phyloP scores from a whole-genome alignment of 1,284 basidiomycete genomes.

The Pholiota adiposa region DNA sequence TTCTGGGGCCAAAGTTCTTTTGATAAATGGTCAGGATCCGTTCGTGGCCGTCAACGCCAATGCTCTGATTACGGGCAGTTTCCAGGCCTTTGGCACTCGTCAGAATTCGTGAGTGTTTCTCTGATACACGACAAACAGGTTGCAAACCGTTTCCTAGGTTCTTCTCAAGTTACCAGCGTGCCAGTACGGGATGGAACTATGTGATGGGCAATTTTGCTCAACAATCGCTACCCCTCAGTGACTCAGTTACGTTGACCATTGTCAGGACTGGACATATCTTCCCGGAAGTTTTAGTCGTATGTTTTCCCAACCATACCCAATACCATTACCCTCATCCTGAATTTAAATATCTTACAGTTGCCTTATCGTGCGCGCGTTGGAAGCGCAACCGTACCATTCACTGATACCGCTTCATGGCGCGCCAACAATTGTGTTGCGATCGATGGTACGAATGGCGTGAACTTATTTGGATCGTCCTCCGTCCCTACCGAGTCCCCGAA shows the following conservation, averaged over 20 bases:
- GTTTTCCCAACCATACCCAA: constrained; percentile 15
- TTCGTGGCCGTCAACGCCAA: constrained; percentile 57
- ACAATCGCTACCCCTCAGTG: constrained; percentile 55
- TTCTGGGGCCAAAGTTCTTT: constrained; percentile 57
- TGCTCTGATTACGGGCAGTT: constrained; percentile 50
- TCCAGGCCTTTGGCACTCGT: constrained; percentile 44
- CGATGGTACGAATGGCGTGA: constrained; percentile 53
- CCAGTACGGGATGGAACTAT: constrained; percentile 54
- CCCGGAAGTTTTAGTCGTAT: constrained; percentile 47
- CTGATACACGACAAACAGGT: neutral
- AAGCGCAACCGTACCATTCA: constrained; percentile 47
- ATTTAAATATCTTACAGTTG: constrained; percentile 36
- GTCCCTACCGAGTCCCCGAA: constrained; percentile 20
- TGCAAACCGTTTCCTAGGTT: constrained; percentile 34
- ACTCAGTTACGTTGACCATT: constrained; percentile 53
- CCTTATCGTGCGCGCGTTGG: constrained; percentile 63
- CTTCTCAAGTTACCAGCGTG: constrained; percentile 47
- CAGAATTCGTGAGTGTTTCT: constrained; percentile 13
- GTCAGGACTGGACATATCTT: constrained; percentile 44
- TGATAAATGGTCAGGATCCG: constrained; percentile 57
- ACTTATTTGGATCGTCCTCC: constrained; percentile 36
- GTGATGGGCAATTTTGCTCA: constrained; percentile 67
- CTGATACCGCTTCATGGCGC: constrained; percentile 52
- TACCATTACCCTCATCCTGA: neutral
- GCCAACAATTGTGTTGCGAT: constrained; percentile 57